Percentiles rank a stretch among this genome's conserved stretches.
Conservation (phyloP, 176 grass and related monocot species). For the Carex myosuroides region DNA sequence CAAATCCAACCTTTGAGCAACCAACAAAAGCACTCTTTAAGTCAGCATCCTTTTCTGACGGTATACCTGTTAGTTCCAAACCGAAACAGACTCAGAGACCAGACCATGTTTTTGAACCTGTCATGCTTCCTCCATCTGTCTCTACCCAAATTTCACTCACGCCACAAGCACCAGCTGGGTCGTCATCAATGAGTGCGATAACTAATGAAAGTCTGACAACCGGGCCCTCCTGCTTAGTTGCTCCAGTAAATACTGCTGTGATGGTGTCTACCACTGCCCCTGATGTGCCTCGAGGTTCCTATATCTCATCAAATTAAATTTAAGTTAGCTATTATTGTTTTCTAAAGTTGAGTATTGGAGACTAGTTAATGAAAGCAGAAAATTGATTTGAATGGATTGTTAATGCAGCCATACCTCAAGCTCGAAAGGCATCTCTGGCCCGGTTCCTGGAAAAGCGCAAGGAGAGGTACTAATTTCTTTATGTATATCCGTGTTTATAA, state of each 20-base stretch:
- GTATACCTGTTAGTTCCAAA: background rate
- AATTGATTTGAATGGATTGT: background rate
- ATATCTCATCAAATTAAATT: background rate
- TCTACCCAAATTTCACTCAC: constrained; percentile 14
- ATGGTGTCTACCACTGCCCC: background rate
- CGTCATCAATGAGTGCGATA: constrained; percentile 3
- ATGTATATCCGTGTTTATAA: background rate
- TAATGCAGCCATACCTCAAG: constrained; percentile 39
- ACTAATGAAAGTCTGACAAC: background rate
- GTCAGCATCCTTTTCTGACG: constrained; percentile 11
- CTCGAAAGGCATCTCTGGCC: constrained; percentile 47
- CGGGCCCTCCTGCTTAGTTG: background rate
- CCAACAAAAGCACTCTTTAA: background rate
- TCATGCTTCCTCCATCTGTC: constrained; percentile 2
- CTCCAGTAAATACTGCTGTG: background rate
- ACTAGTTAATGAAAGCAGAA: background rate
- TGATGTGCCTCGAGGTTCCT: constrained; percentile 24
- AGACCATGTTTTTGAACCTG: constrained; percentile 4
- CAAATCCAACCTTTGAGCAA: background rate
- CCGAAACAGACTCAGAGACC: background rate
- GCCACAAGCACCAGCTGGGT: background rate
- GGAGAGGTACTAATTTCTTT: constrained; percentile 37
- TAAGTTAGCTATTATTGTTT: background rate
- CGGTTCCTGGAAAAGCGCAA: constrained; percentile 65
- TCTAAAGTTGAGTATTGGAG: background rate